phyloP scores from a whole-genome alignment of 129 eudicot species.

The Centella asiatica region DNA sequence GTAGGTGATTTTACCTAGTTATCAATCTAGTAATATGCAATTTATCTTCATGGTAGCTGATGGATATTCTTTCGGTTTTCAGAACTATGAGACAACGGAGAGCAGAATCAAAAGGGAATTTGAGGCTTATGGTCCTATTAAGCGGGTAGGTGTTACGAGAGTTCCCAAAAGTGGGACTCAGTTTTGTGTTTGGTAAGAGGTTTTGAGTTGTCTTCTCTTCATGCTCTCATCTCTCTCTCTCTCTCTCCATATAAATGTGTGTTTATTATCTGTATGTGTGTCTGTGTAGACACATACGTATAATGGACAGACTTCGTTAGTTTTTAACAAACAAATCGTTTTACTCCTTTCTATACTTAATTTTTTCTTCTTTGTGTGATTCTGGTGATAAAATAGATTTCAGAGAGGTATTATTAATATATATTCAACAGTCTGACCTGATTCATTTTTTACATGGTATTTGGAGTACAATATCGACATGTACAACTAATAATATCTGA shows the following conservation, averaged over 20 bases:
- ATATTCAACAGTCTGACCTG: background rate
- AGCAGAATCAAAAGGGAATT: constrained; percentile 99
- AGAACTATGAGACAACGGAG: constrained; percentile 97
- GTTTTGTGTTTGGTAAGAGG: constrained; percentile 63
- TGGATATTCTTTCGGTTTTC: constrained; percentile 20
- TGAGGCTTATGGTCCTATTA: constrained; percentile 99
- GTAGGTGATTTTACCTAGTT: constrained; percentile 38
- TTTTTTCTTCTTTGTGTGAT: too few species aligned
- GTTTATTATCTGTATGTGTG: too few species aligned
- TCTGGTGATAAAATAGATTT: background rate
- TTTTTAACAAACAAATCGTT: background rate
- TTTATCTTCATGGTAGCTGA: constrained; percentile 6
- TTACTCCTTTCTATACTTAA: background rate
- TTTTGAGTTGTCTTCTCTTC: constrained; percentile 7
- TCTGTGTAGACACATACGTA: too few species aligned
- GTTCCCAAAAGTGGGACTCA: constrained; percentile 55
- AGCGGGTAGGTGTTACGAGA: constrained; percentile 92
- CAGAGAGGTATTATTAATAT: background rate
- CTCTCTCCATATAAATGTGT: too few species aligned
- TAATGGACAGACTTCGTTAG: too few species aligned
- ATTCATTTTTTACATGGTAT: background rate
- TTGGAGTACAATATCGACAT: background rate
- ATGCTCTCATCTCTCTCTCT: background rate
- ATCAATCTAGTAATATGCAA: background rate
- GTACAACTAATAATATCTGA: background rate